These are phyloP conservation scores for Hortaea sp. DNA, from an alignment of 2,329 filamentous ascomycete genomes.

Conservation along the genomic window DNA sequence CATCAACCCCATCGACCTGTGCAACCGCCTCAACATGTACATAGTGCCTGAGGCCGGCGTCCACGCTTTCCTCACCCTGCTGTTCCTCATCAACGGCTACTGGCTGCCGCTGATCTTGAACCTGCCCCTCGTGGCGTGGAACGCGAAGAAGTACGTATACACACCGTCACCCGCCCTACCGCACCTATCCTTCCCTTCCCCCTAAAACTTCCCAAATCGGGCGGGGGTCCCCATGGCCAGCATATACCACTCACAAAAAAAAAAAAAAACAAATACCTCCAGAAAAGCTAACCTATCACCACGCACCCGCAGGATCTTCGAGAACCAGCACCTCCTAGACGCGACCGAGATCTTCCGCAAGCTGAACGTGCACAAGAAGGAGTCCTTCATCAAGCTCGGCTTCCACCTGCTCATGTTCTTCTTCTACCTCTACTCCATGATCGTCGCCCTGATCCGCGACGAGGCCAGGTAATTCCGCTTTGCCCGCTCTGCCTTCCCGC, in stretches of 20 bases:
- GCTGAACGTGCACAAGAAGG: constrained; percentile 98
- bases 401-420: constrained; percentile 99
- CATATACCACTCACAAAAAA: no score
- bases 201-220: neutral
- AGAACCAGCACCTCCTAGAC: constrained; percentile 93
- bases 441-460: constrained; percentile 87
- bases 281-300: no score
- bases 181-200: neutral
- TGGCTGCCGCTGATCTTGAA: constrained; percentile 92
- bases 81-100: constrained; percentile 98
- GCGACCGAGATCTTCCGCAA: constrained; percentile 99
- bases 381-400: constrained; percentile 97
- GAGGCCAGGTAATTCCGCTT: constrained; percentile 39
- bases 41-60: constrained; percentile 98
- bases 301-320: constrained; percentile 61
- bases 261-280: no score
- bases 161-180: neutral
- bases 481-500: no score
- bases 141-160: constrained; percentile 86
- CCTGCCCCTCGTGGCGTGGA: constrained; percentile 83
- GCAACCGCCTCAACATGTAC: constrained; percentile 99
- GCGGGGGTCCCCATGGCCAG: no score
- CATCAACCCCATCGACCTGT: constrained; percentile 99
- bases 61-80: constrained; percentile 86
- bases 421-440: constrained; percentile 70